Evolutionary conservation across 441 rosid species (phyloP).

Genomic region (Syzygium malaccense): DNA sequence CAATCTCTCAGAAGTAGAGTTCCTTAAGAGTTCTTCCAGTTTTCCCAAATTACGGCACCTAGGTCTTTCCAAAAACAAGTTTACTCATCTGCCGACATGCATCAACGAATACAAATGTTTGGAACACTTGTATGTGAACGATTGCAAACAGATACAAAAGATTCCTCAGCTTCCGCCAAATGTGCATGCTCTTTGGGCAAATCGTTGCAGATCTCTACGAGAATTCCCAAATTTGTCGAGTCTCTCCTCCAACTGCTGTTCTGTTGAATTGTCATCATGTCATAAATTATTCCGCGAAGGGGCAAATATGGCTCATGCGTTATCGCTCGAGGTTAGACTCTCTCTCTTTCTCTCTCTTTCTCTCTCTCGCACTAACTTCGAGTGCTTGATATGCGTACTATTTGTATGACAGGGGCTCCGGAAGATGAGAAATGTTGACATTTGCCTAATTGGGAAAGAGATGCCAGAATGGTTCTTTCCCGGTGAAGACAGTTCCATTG

Average conservation of each 20-base stretch:
- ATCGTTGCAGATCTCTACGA: background rate
- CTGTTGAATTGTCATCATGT: fast-evolving
- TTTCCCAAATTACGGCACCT: background rate
- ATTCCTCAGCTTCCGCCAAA: background rate
- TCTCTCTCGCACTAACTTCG: background rate
- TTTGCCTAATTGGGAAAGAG: fast-evolving
- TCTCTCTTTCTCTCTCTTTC: background rate
- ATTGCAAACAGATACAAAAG: background rate
- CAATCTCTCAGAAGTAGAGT: background rate
- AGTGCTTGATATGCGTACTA: background rate
- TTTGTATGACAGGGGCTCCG: background rate
- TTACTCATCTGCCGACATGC: background rate
- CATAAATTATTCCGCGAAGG: background rate
- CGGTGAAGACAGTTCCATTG: background rate
- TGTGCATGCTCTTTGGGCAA: fast-evolving
- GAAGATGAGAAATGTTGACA: background rate
- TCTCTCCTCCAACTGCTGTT: fast-evolving
- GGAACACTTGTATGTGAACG: fast-evolving
- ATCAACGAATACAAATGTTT: background rate
- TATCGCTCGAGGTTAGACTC: background rate
- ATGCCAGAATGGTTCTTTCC: background rate
- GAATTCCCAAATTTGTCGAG: background rate
- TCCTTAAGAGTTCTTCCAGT: background rate
- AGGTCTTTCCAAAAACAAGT: background rate
- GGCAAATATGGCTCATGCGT: background rate